phyloP scores from a whole-genome alignment of 1,284 basidiomycete genomes.

The Ustilago lituana region DNA sequence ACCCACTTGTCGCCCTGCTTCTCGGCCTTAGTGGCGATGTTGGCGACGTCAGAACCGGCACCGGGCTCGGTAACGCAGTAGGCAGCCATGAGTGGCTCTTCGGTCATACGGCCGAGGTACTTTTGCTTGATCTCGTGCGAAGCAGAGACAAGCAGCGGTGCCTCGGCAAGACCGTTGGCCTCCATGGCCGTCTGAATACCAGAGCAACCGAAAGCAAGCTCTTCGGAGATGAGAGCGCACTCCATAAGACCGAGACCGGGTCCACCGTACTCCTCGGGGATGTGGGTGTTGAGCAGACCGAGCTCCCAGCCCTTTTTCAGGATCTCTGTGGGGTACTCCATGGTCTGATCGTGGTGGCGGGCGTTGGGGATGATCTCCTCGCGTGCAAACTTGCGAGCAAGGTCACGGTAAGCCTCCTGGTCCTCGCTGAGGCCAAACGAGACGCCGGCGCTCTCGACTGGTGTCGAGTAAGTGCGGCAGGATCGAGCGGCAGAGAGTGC shows the following conservation, averaged over 20 bases:
- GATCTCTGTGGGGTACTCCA: slow-evolving; percentile 71
- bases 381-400: slow-evolving; percentile 70
- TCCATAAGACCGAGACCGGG: slow-evolving; percentile 70
- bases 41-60: slow-evolving; percentile 72
- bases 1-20: slow-evolving; percentile 71
- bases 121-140: slow-evolving; percentile 71
- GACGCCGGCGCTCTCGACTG: slow-evolving; percentile 37
- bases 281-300: slow-evolving; percentile 64
- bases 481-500: slow-evolving; percentile 16
- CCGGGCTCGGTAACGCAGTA: slow-evolving; percentile 72
- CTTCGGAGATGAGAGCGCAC: slow-evolving; percentile 70
- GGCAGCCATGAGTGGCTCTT: slow-evolving; percentile 72
- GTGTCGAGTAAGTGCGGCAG: slow-evolving; percentile 33
- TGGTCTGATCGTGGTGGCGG: slow-evolving; percentile 66
- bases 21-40: slow-evolving; percentile 68
- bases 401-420: slow-evolving; percentile 69
- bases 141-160: slow-evolving; percentile 71
- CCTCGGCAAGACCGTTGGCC: slow-evolving; percentile 71
- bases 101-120: slow-evolving; percentile 73
- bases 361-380: slow-evolving; percentile 71
- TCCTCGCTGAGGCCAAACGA: slow-evolving; percentile 67
- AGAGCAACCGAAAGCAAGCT: slow-evolving; percentile 72
- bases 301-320: slow-evolving; percentile 69
- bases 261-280: slow-evolving; percentile 70
- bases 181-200: slow-evolving; percentile 71